These are phyloP conservation scores for Trichoderma atroviride DNA, from an alignment of 2,329 filamentous ascomycete genomes.

Conservation along the genomic window DNA sequence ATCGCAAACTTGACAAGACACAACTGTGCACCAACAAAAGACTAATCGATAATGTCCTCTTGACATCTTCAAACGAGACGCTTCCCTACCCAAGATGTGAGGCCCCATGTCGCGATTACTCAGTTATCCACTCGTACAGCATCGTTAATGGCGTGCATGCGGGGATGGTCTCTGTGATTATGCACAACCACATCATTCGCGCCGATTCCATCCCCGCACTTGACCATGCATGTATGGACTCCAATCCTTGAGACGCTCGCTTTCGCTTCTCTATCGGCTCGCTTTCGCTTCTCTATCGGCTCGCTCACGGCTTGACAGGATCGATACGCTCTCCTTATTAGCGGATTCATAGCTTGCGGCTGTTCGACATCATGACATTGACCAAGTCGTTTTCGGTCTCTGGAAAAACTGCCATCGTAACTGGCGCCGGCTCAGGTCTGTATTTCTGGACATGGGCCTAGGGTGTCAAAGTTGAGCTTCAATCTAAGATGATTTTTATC, in stretches of 20 bases:
- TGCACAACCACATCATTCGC: not conserved
- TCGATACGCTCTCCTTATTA: not conserved
- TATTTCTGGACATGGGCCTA: no score
- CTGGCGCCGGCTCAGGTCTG: conserved; percentile 33
- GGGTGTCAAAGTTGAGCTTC: not conserved
- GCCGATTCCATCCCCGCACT: conserved; percentile 12
- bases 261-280: not conserved
- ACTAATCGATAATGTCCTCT: not conserved
- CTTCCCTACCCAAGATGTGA: not conserved
- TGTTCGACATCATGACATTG: not conserved
- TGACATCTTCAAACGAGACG: not conserved
- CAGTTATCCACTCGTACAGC: conserved; percentile 11
- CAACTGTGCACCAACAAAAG: no score
- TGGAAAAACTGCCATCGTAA: conserved; percentile 34
- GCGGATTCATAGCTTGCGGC: no score
- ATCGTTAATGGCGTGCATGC: not conserved
- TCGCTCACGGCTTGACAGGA: not conserved
- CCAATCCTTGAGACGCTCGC: not conserved
- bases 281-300: not conserved
- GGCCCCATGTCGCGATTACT: not conserved
- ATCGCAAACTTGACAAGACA: no score
- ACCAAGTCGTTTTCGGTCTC: conserved; percentile 31
- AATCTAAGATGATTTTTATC: not conserved
- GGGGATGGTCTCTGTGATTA: not conserved
- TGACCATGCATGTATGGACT: not conserved